phyloP scores from a whole-genome alignment of 495 filamentous ascomycete genomes.

The Oidiodendron maius region DNA sequence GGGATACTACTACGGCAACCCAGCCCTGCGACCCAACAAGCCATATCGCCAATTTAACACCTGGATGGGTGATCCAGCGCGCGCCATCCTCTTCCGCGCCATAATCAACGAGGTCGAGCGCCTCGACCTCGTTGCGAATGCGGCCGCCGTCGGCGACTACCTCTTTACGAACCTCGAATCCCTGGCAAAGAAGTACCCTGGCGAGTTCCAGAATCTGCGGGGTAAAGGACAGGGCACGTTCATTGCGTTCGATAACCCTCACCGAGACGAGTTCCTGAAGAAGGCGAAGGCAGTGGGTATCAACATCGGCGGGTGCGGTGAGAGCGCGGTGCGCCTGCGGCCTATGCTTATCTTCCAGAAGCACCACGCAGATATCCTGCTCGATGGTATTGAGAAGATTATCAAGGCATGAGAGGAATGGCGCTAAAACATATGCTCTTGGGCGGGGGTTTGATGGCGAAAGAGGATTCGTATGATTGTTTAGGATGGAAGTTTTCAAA shows the following conservation, averaged over 20 bases:
- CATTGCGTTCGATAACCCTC: conserved; percentile 89
- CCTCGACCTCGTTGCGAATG: conserved; percentile 73
- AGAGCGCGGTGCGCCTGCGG: conserved; percentile 72
- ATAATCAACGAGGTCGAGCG: conserved; percentile 88
- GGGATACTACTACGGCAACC: conserved; percentile 92
- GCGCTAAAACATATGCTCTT: background rate
- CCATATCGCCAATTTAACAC: conserved; percentile 99
- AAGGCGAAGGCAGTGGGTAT: conserved; percentile 78
- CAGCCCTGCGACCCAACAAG: conserved; percentile 87
- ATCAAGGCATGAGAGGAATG: conserved; percentile 42
- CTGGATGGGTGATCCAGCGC: conserved; percentile 97
- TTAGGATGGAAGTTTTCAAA: no score
- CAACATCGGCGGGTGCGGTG: conserved; percentile 89
- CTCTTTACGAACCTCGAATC: conserved; percentile 65
- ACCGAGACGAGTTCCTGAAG: conserved; percentile 76
- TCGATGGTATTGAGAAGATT: conserved; percentile 66
- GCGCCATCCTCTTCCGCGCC: conserved; percentile 84
- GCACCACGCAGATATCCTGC: conserved; percentile 67
- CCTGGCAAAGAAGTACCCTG: conserved; percentile 70
- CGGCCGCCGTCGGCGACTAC: conserved; percentile 77
- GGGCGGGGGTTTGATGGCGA: no score
- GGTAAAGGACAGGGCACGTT: conserved; percentile 96
- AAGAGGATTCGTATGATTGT: no score
- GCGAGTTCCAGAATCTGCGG: conserved; percentile 80
- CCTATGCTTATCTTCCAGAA: conserved; percentile 97